phyloP scores from a whole-genome alignment of 192 early-diverging fungal species.

The Backusella tarrabulga region DNA sequence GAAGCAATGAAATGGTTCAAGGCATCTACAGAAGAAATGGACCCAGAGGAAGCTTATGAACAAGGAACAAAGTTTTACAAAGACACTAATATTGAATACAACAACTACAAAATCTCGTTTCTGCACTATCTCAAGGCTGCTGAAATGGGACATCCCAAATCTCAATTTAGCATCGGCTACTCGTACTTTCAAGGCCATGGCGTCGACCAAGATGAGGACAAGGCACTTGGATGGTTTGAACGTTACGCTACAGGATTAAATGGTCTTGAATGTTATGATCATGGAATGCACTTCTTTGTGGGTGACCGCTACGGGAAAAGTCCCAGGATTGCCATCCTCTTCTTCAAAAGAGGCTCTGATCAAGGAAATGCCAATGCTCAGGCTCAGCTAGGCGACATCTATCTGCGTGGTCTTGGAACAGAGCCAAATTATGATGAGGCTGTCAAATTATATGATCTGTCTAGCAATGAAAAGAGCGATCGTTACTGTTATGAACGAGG shows the following conservation, averaged over 20 bases:
- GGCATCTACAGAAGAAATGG: background rate
- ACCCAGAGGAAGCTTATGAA: background rate
- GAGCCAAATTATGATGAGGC: slow-evolving; percentile 45
- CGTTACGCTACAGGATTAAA: slow-evolving; percentile 55
- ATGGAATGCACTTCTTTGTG: slow-evolving; percentile 84
- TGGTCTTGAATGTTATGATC: slow-evolving; percentile 49
- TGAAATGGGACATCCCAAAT: slow-evolving; percentile 19
- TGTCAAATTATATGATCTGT: slow-evolving; percentile 51
- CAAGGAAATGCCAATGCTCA: slow-evolving; percentile 52
- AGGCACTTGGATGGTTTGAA: slow-evolving; percentile 58
- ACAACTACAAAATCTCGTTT: slow-evolving; percentile 5
- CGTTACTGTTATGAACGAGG: slow-evolving; percentile 62
- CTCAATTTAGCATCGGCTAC: background rate
- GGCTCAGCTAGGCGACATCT: slow-evolving; percentile 56
- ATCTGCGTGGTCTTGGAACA: slow-evolving; percentile 58
- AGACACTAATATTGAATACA: background rate
- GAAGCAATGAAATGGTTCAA: background rate
- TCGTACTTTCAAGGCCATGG: background rate
- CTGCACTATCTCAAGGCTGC: slow-evolving; percentile 38
- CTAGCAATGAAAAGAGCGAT: slow-evolving; percentile 48
- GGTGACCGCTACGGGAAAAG: slow-evolving; percentile 67
- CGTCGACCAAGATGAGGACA: slow-evolving; percentile 27
- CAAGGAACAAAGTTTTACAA: background rate
- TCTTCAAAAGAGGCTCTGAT: slow-evolving; percentile 46
- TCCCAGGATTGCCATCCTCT: slow-evolving; percentile 41